These are phyloP conservation scores for Fusarium gaditjirri DNA, from an alignment of 2,329 filamentous ascomycete species.

Conservation along the genomic window DNA sequence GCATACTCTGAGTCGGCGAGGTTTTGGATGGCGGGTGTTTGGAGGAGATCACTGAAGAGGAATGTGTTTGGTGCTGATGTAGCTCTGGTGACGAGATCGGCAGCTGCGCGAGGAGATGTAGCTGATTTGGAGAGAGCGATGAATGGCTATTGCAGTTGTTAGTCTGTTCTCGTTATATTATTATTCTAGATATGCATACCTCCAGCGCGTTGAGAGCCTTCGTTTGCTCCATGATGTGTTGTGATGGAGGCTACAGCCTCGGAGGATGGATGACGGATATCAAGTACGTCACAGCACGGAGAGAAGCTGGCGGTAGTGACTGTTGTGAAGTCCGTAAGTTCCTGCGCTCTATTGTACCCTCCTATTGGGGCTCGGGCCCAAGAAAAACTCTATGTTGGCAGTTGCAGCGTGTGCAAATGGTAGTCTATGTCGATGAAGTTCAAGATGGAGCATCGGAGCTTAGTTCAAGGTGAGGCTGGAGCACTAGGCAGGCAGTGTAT, in stretches of 20 bases:
- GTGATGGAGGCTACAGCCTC: slow-evolving; percentile 41
- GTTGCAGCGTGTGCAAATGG: slow-evolving; percentile 4
- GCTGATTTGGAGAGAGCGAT: slow-evolving; percentile 88
- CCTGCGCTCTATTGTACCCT: not conserved
- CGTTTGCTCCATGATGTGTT: slow-evolving; percentile 74
- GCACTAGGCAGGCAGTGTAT: slow-evolving; percentile 39
- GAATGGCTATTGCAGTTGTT: slow-evolving; percentile 75
- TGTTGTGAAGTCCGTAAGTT: not conserved
- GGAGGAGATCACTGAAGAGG: slow-evolving; percentile 93
- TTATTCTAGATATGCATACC: slow-evolving; percentile 51
- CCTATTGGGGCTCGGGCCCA: not conserved
- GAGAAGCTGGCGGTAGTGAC: not conserved
- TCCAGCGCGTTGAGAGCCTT: slow-evolving; percentile 73
- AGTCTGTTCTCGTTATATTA: not conserved
- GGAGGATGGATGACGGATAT: slow-evolving; percentile 9
- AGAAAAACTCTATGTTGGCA: not conserved
- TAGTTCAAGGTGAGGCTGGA: slow-evolving; percentile 41
- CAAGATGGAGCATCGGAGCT: slow-evolving; percentile 23
- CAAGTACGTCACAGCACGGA: slow-evolving; percentile 5
- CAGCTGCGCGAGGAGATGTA: slow-evolving; percentile 82
- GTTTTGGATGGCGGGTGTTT: slow-evolving; percentile 80
- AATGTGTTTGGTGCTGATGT: slow-evolving; percentile 91
- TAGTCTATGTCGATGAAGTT: slow-evolving; percentile 5
- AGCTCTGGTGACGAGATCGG: slow-evolving; percentile 86
- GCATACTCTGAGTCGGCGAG: slow-evolving; percentile 73